Base-by-base conservation (phyloP, 768 basidiomycete genomes). In the Erythrobasidium yunnanense region DNA sequence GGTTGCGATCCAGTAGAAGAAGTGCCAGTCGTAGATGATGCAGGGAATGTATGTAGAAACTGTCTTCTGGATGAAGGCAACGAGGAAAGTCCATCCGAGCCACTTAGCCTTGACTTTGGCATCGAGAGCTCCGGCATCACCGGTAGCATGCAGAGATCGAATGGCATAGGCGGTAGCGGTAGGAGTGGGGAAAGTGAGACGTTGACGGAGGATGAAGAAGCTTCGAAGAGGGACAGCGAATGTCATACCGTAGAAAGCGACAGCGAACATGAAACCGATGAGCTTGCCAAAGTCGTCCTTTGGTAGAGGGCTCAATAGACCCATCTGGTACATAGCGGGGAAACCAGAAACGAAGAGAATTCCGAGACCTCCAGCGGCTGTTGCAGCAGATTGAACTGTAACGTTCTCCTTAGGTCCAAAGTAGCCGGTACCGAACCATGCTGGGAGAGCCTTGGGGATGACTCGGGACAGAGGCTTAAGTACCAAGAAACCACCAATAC, bases 111-210 rank as follows among this genome's bases (percentile, higher is more conserved):
- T 85, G 74, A 82, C 82, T 71, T 75, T 79, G 22, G 83, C 83
- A 5, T 78, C 78, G 27, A n/a, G n/a, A 75, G 73, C 13, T 81
- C 81, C 35, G 82, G 83, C 23, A 77, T 47, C 75, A 57, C 75
- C 77, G 17, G 80, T 80, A 34, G 79, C 78, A 67, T 85, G 85
- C 30, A 84, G 75, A 7, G 83, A 83, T 34, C 80, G 83, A 69
- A 85, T 84, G 27, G 82, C 83, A 69, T 80, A 83, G 8, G 84
- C 84, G 34, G 84, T 83, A 17, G 84, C 85, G 66, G 85, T 81
- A 29, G 82, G 82, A 0, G 83, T 83, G 0, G 83, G 83, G 77
- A 85, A 84, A 17, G 81, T 81, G 17, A 84, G 74, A 73, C 83
- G 83, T 73, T 83, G 82, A 70, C 81, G 79, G 55, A 85, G 76